Conservation (phyloP, 768 basidiomycete species). For the Omphalotus guepiniiformis region DNA sequence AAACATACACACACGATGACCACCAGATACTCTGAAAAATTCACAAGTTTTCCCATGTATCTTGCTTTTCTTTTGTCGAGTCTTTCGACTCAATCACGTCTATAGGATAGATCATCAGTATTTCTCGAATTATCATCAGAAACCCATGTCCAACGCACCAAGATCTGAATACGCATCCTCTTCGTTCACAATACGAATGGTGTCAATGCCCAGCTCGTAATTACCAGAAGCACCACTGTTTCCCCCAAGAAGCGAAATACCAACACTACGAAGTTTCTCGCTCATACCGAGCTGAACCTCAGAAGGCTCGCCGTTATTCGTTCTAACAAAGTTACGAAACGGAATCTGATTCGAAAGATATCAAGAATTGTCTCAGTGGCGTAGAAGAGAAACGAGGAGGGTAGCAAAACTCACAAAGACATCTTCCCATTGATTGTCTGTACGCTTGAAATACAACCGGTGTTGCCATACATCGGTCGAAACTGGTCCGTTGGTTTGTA, state of each 20-base stretch:
- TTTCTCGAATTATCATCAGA: not conserved
- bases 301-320: slow-evolving; percentile 68
- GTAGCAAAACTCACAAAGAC: slow-evolving; percentile 54
- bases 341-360: slow-evolving; percentile 57
- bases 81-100: not conserved
- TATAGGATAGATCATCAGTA: not conserved
- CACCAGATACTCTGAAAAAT: not conserved
- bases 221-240: slow-evolving; percentile 69
- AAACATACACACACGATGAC: not conserved
- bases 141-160: not conserved
- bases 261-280: slow-evolving; percentile 73
- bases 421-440: slow-evolving; percentile 74
- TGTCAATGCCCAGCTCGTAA: slow-evolving; percentile 82
- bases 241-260: slow-evolving; percentile 84
- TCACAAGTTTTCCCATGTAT: slow-evolving; percentile 7
- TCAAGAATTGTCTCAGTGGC: slow-evolving; percentile 12
- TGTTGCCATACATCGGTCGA: slow-evolving; percentile 94
- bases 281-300: slow-evolving; percentile 72
- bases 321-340: slow-evolving; percentile 68
- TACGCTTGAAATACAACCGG: slow-evolving; percentile 70
- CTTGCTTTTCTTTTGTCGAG: not conserved
- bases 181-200: slow-evolving; percentile 77
- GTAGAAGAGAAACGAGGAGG: slow-evolving; percentile 11
- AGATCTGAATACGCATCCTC: slow-evolving; percentile 38
- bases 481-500: slow-evolving; percentile 83